phyloP scores from a whole-genome alignment of 1,139 yeast genomes.

The Blastobotrys persicus region DNA sequence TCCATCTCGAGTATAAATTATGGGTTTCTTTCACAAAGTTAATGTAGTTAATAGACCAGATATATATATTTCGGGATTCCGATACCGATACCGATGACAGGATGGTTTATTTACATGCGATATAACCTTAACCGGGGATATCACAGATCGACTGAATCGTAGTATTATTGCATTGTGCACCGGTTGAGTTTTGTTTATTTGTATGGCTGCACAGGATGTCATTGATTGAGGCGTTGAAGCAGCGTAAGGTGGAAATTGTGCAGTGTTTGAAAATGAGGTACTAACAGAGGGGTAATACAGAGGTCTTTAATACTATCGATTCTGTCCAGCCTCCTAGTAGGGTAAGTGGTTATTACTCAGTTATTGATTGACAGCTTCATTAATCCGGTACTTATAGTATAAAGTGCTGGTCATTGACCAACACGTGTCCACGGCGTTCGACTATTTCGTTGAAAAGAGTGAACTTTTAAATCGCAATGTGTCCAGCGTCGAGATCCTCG shows the following conservation, averaged over 20 bases:
- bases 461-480: constrained; percentile 42
- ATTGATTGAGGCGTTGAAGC: constrained; percentile 24
- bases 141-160: neutral
- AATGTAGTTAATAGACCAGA: neutral
- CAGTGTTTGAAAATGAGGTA: neutral
- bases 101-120: too few species aligned
- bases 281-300: constrained; percentile 18
- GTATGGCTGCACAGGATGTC: constrained; percentile 13
- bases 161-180: neutral
- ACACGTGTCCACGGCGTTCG: constrained; percentile 38
- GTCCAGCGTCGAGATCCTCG: constrained; percentile 53
- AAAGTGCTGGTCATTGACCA: constrained; percentile 44
- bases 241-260: constrained; percentile 21
- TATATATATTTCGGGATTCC: neutral
- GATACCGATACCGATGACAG: constrained; percentile 1
- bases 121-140: neutral
- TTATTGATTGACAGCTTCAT: too few species aligned
- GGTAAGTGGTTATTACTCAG: constrained; percentile 21
- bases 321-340: constrained; percentile 36
- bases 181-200: neutral
- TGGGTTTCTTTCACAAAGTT: too few species aligned
- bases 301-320: constrained; percentile 32
- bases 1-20: too few species aligned
- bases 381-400: constrained; percentile 35
- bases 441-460: constrained; percentile 36